Percentiles rank a stretch among this genome's conserved stretches.
Evolutionary conservation across 2,329 filamentous ascomycete species (phyloP).

Genomic region (Colletotrichum gigasporum): DNA sequence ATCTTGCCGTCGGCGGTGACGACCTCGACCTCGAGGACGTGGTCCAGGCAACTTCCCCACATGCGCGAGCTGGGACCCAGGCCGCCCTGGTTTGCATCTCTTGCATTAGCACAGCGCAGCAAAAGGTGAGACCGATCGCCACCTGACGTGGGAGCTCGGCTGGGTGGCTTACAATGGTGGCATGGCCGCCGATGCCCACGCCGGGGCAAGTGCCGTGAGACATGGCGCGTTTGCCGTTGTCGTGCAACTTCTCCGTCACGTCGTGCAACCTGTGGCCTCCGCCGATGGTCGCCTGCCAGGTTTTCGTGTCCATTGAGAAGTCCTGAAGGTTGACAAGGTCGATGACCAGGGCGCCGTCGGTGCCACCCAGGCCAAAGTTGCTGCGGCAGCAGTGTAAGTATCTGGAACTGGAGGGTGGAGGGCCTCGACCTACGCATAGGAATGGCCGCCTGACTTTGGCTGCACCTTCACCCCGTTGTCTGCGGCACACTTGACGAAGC

Average conservation of each 20-base stretch:
- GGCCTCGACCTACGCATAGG: conserved; percentile 60
- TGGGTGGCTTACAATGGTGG: conserved; percentile 58
- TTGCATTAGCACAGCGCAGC: conserved; percentile 10
- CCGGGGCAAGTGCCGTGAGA: conserved; percentile 68
- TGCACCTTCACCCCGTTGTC: conserved; percentile 63
- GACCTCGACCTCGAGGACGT: conserved; percentile 63
- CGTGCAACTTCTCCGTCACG: conserved; percentile 59
- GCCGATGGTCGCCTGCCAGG: conserved; percentile 65
- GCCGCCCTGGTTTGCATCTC: conserved; percentile 54
- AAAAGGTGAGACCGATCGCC: background rate
- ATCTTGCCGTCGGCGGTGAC: conserved; percentile 66
- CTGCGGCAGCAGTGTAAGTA: conserved; percentile 33
- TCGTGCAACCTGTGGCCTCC: conserved; percentile 62
- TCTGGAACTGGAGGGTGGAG: background rate
- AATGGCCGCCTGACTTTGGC: conserved; percentile 71
- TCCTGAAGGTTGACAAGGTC: conserved; percentile 63
- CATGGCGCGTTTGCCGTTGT: conserved; percentile 64
- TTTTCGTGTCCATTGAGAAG: conserved; percentile 61
- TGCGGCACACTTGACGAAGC: conserved; percentile 65
- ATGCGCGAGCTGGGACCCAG: conserved; percentile 67
- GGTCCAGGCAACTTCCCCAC: conserved; percentile 67
- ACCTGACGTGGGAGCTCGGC: background rate
- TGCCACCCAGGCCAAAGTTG: conserved; percentile 57
- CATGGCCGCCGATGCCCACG: conserved; percentile 67
- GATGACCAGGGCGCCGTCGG: conserved; percentile 60